Evolutionary conservation across 78 protist species (phyloP).

Genomic region (Diacronema lutheri): DNA sequence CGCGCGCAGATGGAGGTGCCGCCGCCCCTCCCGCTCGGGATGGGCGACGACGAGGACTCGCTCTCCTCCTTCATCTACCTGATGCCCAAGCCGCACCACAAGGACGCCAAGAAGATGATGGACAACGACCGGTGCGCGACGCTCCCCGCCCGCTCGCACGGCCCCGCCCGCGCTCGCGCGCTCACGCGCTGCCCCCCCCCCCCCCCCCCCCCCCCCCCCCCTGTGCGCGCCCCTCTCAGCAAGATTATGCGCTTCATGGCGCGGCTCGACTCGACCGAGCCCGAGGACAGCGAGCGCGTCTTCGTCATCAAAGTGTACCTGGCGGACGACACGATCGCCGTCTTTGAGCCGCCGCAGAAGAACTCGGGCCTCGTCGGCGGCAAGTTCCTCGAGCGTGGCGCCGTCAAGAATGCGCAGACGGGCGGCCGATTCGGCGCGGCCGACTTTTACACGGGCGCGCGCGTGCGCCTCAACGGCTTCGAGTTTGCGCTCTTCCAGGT

Average conservation of each 20-base stretch:
- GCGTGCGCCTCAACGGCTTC: background rate
- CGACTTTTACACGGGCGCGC: conserved; percentile 41
- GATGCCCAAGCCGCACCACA: conserved; percentile 60
- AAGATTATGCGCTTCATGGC: conserved; percentile 37
- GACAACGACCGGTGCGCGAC: conserved; percentile 30
- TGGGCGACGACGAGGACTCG: conserved; percentile 70
- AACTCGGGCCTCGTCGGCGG: conserved; percentile 74
- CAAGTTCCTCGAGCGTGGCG: conserved; percentile 52
- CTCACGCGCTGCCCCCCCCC: background rate
- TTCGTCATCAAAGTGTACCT: conserved; percentile 59
- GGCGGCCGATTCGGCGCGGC: background rate
- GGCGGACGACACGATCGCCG: conserved; percentile 54
- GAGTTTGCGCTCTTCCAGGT: conserved; percentile 20
- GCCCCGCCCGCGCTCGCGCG: background rate
- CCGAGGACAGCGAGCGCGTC: conserved; percentile 48
- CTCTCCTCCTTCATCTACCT: conserved; percentile 46
- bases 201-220: background rate
- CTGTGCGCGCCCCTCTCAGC: background rate
- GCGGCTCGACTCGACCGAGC: background rate
- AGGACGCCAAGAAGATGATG: conserved; percentile 35
- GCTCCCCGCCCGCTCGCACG: background rate
- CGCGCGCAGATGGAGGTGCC: background rate
- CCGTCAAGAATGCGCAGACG: background rate
- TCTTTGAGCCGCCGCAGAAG: conserved; percentile 56
- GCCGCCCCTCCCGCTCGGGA: conserved; percentile 57